phyloP scores from a whole-genome alignment of 176 grass and related monocot genomes.

The Oryza meridionalis region DNA sequence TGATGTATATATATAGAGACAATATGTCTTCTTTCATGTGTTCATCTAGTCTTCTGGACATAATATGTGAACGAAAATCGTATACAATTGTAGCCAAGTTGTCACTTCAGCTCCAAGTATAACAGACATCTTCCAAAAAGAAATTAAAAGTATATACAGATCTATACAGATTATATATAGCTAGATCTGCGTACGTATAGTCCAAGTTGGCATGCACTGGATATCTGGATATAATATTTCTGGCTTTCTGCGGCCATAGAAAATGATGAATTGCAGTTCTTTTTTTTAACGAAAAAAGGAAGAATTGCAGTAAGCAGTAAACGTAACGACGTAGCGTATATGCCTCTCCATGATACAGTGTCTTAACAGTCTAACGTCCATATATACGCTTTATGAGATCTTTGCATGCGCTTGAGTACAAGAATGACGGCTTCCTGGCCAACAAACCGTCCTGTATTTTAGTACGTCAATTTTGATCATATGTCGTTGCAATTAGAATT shows the following conservation, averaged over 20 bases:
- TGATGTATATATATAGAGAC: background rate
- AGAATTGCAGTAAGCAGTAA: background rate
- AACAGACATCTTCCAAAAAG: no score
- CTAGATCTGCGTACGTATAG: background rate
- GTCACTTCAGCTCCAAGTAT: constrained; percentile 2
- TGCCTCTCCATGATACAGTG: background rate
- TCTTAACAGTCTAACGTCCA: background rate
- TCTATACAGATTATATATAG: background rate
- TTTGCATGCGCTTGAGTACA: constrained; percentile 1
- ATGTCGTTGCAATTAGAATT: background rate
- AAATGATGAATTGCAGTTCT: background rate
- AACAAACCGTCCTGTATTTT: constrained; percentile 17
- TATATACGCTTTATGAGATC: background rate
- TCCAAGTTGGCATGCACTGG: background rate
- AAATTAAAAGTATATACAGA: background rate
- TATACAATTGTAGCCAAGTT: constrained; percentile 18
- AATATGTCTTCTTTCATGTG: constrained; percentile 11
- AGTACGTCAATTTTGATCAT: background rate
- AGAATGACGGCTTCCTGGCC: constrained; percentile 5
- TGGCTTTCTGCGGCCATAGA: background rate
- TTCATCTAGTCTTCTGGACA: background rate
- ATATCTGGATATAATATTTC: background rate
- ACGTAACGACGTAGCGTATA: background rate
- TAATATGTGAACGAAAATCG: background rate
- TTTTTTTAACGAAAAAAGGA: no score